Base-by-base conservation (phyloP, 2,329 filamentous ascomycete genomes). In the Aspergillus vadensis region DNA sequence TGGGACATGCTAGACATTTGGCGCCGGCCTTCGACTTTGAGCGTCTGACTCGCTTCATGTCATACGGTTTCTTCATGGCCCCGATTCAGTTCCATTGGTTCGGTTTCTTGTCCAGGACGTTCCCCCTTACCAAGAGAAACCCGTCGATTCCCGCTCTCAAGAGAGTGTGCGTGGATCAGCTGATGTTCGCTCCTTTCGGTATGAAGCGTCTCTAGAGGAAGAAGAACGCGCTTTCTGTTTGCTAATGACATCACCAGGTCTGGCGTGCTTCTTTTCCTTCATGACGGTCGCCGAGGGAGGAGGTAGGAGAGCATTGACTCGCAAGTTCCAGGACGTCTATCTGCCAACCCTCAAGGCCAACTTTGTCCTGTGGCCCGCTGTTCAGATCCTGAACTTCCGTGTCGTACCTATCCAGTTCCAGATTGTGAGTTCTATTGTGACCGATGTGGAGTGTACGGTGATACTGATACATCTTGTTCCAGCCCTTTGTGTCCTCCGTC, bases 1-100 rank as follows among this genome's bases (percentile, higher is more conserved):
- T 92, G 49, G 87, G 92, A 55, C 85, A 88, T 59, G 77, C 78
- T 17, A 86, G 83, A 68, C 72, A 76, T 10, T 83, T 89, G 0
- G 91, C 92, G 27, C 90, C 92, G 3, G 88, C 92, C 0, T 98
- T 99, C 72, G 94, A 99, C 78, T 98, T 98, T 71, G 95, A 98
- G 80, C 88, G 95, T 52, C 82, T 97, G 64, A 94, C 91, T 1
- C 85, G 95, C 51, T 99, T 98, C 81, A 97, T 98, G 92, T 90
- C 91, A 5, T 99, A 98, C 76, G 92, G 92, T 74, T 97, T 98
- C 80, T 86, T 90, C 73, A 97, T 98, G 92, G 92, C 95, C 4
- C 95, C 95, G 0, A 71, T 97, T 32, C 94, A 98, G 76, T 97
- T 96, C 80, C 89, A 91, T 74, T 99, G 95, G 95, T 98, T 98